Base-by-base conservation (phyloP, 2,329 filamentous ascomycete genomes). In the Shiraia sp. region DNA sequence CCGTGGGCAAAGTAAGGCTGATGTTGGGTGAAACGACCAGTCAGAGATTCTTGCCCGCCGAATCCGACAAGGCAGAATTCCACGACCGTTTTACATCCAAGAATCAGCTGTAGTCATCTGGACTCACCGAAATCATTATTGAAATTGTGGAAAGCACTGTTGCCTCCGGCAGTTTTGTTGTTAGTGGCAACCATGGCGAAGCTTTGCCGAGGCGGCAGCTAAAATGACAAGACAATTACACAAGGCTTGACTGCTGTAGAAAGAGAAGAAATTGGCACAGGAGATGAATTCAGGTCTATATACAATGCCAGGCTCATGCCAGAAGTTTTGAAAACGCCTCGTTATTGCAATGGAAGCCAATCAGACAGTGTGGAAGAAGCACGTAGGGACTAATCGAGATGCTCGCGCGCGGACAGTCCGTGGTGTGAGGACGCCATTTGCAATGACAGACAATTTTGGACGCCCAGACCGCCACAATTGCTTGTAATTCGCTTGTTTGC, bases 101-200 rank as follows among this genome's bases (percentile, higher is more conserved):
- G 12, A 24, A 4, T 4, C 19, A 5, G 19, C 8, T 4, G 19
- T 8, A 22, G 8, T 8, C 8, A 22, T 22, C 8, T 22, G 19
- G 8, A 22, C 19, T 22, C 19, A 22, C 19, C 19, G 19, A 22
- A 22, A 22, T 22, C 32, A 34, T 59, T 59, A 46, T 59, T 46
- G 41, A 58, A 59, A 39, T 59, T 59, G 47, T 59, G 56, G 44
- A 59, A 59, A 16, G 56, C 56, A 30, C 42, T 41, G 26, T 59
- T 59, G 6, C 56, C 56, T 35, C 55, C 56, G 16, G 52, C 50
- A 27, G 56, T 59, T 38, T 47, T 55, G 16, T 47, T 53, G 14
- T 35, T 37, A n/a, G n/a, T n/a, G 14, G 43, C 32, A 24, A 32
- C 35, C 48, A 53, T 53, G 37, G 45, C 30, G 40, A 51, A 45